Evolutionary conservation across 2,329 filamentous ascomycete genomes (phyloP).

Genomic region (Thermothelomyces thermophilus): DNA sequence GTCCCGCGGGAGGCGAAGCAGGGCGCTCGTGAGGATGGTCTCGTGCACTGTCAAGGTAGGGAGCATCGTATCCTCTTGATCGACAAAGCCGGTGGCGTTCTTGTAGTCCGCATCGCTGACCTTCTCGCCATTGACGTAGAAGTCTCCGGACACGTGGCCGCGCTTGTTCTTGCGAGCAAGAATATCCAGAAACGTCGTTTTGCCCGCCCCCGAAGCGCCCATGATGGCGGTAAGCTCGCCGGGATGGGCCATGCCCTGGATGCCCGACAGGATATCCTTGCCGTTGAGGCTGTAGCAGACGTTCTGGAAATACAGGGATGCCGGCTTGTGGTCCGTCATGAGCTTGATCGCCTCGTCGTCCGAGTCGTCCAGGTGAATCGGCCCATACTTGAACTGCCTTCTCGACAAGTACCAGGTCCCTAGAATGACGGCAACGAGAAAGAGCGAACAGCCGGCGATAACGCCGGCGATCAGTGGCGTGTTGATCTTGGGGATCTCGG

Average conservation of each 20-base stretch:
- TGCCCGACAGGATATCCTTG: conserved; percentile 72
- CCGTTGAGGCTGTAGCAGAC: conserved; percentile 83
- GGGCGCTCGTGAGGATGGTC: conserved; percentile 88
- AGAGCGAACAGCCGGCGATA: conserved; percentile 78
- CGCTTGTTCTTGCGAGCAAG: conserved; percentile 95
- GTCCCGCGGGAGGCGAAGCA: conserved; percentile 83
- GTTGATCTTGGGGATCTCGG: conserved; percentile 90
- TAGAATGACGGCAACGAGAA: conserved; percentile 81
- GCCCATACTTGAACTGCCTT: conserved; percentile 61
- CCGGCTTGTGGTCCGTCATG: conserved; percentile 86
- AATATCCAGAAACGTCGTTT: conserved; percentile 95
- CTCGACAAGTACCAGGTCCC: conserved; percentile 82
- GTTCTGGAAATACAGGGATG: conserved; percentile 79
- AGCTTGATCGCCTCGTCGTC: conserved; percentile 83
- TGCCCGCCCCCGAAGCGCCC: conserved; percentile 95
- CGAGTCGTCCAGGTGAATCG: conserved; percentile 79
- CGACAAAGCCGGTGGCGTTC: conserved; percentile 90
- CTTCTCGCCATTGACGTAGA: conserved; percentile 90
- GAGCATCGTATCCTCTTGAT: conserved; percentile 96
- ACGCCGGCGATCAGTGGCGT: conserved; percentile 91
- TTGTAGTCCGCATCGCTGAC: conserved; percentile 79
- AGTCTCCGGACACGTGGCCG: conserved; percentile 68
- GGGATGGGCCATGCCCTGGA: conserved; percentile 82
- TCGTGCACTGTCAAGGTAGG: conserved; percentile 95
- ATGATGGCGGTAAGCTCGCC: conserved; percentile 98